Evolutionary conservation across 148 eudicot species (phyloP).

Genomic region (Euryodendron excelsum): DNA sequence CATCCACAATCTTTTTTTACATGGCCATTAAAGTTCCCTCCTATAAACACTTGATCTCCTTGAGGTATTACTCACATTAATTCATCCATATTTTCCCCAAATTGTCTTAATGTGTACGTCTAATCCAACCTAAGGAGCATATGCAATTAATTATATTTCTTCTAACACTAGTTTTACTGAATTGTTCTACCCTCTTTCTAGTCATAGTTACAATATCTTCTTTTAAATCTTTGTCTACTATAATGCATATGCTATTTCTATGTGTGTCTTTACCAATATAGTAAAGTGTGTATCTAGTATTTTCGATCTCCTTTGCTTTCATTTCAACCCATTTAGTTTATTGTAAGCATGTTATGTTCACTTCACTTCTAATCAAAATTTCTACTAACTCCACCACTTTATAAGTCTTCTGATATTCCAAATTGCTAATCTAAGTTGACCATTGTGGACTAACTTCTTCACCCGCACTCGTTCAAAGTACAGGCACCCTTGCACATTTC

Average conservation of each 20-base stretch:
- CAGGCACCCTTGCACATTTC: neutral
- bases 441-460: neutral
- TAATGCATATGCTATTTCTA: too few species aligned
- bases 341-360: neutral
- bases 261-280: too few species aligned
- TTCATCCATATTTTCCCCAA: neutral
- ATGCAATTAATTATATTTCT: neutral
- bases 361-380: neutral
- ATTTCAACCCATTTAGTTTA: neutral
- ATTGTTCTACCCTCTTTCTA: neutral
- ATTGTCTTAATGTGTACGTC: neutral
- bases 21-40: neutral
- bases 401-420: neutral
- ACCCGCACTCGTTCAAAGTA: neutral
- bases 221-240: neutral
- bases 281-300: neutral
- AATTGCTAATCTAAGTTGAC: neutral
- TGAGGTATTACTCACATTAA: neutral
- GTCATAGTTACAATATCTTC: neutral
- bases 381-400: neutral
- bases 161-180: neutral
- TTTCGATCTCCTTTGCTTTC: too few species aligned
- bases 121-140: neutral
- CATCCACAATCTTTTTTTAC: neutral
- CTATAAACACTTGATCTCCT: too few species aligned